A percentile compares a stretch with the other conserved stretches of the same genome.
Conservation (phyloP, 257 asterid species). For the Solanum medicagineum region DNA sequence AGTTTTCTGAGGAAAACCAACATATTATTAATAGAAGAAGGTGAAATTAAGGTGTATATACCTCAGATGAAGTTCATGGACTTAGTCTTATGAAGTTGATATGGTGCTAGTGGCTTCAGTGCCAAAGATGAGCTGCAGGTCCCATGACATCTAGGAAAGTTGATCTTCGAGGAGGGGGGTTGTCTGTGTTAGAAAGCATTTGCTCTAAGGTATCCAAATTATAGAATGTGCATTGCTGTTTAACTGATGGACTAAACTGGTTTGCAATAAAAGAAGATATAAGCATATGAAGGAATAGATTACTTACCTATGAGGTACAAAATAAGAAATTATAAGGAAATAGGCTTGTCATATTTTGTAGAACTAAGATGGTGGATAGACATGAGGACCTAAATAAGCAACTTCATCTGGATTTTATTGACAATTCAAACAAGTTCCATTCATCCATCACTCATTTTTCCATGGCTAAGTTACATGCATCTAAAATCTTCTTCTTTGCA, state of each 20-base stretch:
- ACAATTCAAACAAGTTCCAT: background rate
- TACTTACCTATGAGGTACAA: background rate
- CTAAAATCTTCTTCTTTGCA: background rate
- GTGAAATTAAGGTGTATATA: background rate
- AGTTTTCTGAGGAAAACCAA: background rate
- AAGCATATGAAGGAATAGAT: background rate
- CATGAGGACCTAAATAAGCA: background rate
- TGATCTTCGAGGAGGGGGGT: background rate
- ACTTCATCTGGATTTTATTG: background rate
- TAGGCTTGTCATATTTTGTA: background rate
- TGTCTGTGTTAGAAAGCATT: background rate
- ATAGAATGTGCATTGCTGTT: background rate
- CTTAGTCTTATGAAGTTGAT: background rate
- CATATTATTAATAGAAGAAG: background rate
- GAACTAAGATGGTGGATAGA: background rate
- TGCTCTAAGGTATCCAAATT: background rate
- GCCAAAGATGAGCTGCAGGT: background rate
- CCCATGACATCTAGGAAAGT: background rate
- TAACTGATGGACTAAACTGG: background rate
- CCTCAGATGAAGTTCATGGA: background rate
- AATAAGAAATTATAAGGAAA: background rate
- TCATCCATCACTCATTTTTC: background rate
- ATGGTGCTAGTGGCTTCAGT: background rate
- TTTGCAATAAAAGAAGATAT: background rate
- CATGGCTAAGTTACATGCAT: background rate